Evolutionary conservation across 768 basidiomycete genomes (phyloP), one percentile per base, ranked within the genome.

Genomic region (Trametes punicea): DNA sequence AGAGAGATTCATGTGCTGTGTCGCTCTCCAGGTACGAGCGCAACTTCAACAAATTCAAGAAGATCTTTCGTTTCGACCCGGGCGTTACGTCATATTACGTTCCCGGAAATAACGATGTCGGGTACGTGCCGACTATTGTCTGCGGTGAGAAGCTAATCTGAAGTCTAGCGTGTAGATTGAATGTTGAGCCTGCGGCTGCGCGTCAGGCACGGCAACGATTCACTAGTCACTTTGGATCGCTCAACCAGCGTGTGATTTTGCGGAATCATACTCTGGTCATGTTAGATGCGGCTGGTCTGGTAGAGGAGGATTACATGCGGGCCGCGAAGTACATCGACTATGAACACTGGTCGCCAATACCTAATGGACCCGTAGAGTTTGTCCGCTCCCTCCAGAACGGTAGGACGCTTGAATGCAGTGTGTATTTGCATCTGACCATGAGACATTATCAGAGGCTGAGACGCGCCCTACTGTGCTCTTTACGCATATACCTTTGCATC

Each of bases 21-120:
- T 16, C 25, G 23, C 11, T 18, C 18, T 53, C 4, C 69, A 96
- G 93, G 69, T 94, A 94, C 64, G 79, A 84, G 51, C 57, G 68
- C 8, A 92, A 92, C 65, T 81, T 77, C 55, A 65, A 65, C 21
- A 79, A 84, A 45, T 97, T 92, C 73, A 77, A 75, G 55, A 71
- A 72, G 36, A 89, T 92, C 23, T 94, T 95, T 72, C 71, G 74
- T 21, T 69, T 78, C 7, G 62, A 75, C 11, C 61, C 67, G 8
- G 59, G 66, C 23, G 74, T 81, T 6, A 84, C 85, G 0, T 73
- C 77, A 56, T 87, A 84, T 69, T 88, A 82, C 65, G 78, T 94
- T 29, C 88, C 93, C 3, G 95, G 95, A 7, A 98, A 97, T 67
- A 92, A 94, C 67, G 95, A 98, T 64, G 77, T 88, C 29, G 90